Conservation (phyloP, 2,329 filamentous ascomycete genomes). For the Calycina herbarum region DNA sequence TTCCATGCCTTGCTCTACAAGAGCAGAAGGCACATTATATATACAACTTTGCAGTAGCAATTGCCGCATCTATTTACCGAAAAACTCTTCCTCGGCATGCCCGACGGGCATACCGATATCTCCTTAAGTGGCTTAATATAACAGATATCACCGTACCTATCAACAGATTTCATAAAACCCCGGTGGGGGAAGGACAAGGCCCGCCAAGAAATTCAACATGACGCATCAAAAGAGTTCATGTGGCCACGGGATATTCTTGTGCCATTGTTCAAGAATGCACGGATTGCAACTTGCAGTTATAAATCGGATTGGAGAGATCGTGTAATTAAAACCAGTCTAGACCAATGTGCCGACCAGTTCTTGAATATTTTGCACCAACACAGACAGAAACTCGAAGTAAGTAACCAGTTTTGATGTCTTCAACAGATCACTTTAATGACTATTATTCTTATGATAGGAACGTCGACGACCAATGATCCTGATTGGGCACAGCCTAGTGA, state of each 20-base stretch:
- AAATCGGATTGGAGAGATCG: constrained; percentile 24
- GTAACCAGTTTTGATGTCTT: not conserved
- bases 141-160: too few species aligned
- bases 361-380: constrained; percentile 20
- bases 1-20: too few species aligned
- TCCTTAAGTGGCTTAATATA: too few species aligned
- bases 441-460: constrained; percentile 14
- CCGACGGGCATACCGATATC: too few species aligned
- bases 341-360: constrained; percentile 19
- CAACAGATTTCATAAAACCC: not conserved
- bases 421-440: constrained; percentile 6
- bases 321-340: constrained; percentile 20
- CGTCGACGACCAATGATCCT: constrained; percentile 19
- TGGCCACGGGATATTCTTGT: constrained; percentile 23
- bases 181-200: too few species aligned
- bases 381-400: constrained; percentile 18
- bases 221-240: constrained; percentile 10
- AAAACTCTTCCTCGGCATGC: too few species aligned
- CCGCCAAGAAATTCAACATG: too few species aligned
- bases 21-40: too few species aligned
- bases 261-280: constrained; percentile 20
- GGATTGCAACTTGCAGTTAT: constrained; percentile 26
- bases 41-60: too few species aligned
- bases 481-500: constrained; percentile 26
- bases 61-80: too few species aligned